phyloP scores from a whole-genome alignment of 148 eudicot species.

The Nepenthes gracilis region DNA sequence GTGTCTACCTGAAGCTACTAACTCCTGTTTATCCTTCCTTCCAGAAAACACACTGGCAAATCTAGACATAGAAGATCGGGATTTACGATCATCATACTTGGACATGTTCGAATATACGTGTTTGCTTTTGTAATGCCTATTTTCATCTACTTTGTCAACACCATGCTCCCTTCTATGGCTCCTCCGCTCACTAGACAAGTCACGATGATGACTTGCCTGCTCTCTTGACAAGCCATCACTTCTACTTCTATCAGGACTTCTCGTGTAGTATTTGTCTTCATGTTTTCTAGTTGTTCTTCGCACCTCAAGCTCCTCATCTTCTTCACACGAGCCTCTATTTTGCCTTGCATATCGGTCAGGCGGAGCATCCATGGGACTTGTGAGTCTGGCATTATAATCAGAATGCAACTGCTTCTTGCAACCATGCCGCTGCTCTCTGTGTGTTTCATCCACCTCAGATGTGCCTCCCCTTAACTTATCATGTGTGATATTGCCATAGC shows the following conservation, averaged over 20 bases:
- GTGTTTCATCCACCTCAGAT: conserved; percentile 9
- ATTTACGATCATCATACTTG: conserved; percentile 5
- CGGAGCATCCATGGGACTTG: conserved; percentile 11
- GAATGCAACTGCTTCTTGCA: conserved; percentile 15
- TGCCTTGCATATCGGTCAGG: conserved; percentile 11
- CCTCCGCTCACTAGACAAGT: conserved; percentile 26
- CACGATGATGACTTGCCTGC: conserved; percentile 14
- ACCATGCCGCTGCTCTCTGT: conserved; percentile 15
- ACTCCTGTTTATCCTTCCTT: conserved; percentile 21
- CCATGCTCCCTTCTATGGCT: conserved; percentile 29
- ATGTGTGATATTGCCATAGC: conserved; percentile 13
- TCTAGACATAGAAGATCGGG: conserved; percentile 10
- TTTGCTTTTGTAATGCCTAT: conserved; percentile 15
- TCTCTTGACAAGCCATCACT: conserved; percentile 14
- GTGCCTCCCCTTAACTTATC: conserved; percentile 10
- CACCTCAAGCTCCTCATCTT: conserved; percentile 17
- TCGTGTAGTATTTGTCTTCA: conserved; percentile 6
- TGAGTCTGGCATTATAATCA: conserved; percentile 11
- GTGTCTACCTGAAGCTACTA: conserved; percentile 20
- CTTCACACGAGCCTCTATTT: conserved; percentile 18
- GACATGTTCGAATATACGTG: conserved; percentile 7
- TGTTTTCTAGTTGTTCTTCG: conserved; percentile 1
- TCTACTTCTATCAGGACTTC: conserved; percentile 18
- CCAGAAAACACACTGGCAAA: conserved; percentile 12
- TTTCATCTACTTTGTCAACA: conserved; percentile 11